Evolutionary conservation across 2,329 filamentous ascomycete genomes (phyloP), one percentile per base, ranked within the genome.

Genomic region (Colletotrichum sp.): DNA sequence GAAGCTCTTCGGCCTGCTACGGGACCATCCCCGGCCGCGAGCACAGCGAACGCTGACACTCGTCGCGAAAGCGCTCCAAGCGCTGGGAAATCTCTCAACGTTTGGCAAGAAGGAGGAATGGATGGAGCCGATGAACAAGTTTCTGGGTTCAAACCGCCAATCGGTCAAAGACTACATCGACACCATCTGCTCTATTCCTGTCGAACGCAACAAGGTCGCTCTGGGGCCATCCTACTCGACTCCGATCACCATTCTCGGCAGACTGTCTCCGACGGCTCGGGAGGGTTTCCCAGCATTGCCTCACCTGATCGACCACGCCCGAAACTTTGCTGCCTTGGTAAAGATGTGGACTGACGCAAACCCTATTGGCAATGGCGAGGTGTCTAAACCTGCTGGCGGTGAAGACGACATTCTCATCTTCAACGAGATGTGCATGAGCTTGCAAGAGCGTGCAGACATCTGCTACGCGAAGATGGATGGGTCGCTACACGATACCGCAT

Each of bases 41-140:
- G 95, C 96, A 13, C 95, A 98, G 82, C 92, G 96, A 57, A 98
- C 96, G 0, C 89, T 98, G 69, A 98, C 96, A 0, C 90, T 99
- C 66, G 96, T 99, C 76, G 95, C 96, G 28, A 99, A 99, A 85
- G 95, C 95, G 2, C 88, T 99, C 10, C 96, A 98, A 85, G 96
- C 95, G 18, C 89, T 99, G 75, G 95, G 96, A 21, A 98, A 98
- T 83, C 90, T 98, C 85, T 95, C 95, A 3, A 95, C 92, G 0
- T 98, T 98, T 82, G 96, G 96, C 55, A 96, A 95, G 82, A 98
- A 98, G 83, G 96, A 99, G 84, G 93, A 94, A n/a, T 99, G 96
- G 95, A 98, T 99, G 96, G 96, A 98, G 85, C 96, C 96, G 0
- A 99, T 99, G 96, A 99, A 98, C 82, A 91, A 91, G 59, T 98